Evolutionary conservation across 1,284 basidiomycete genomes (phyloP), one percentile per base, ranked within the genome.

Genomic region (Fomitiporia mediterranea): DNA sequence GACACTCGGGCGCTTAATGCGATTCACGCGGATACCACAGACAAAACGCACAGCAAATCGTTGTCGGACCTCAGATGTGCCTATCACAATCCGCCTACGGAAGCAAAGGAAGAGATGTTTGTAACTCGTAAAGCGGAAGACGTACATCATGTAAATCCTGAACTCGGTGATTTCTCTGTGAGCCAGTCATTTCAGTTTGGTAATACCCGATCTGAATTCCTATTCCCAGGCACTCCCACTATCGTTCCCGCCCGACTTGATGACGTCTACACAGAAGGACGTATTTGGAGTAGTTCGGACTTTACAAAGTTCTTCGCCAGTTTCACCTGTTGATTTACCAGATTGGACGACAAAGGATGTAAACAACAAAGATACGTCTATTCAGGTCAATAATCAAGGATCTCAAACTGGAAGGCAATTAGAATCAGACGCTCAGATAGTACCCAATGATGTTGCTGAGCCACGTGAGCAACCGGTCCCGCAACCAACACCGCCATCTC

Each of bases 211-310:
- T 40, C 21, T 28, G n/a, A 32, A 21, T 34, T 13, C 13, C 13
- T 44, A 21, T 34, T 9, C 9, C 23, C 25, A 64, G 62, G 6
- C 69, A 67, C 57, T 61, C 70, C 11, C 71, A 5, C 71, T 71
- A 13, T 73, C 72, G 27, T 74, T 74, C 53, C 71, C 72, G n/a
- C 65, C 69, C 38, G 63, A 73, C 47, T 65, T 74, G 46, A 60
- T 62, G 28, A 73, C 72, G n/a, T 74, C 72, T 2, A 74, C 72
- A 11, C 72, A 72, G 11, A 65, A 63, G 30, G 60, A 54, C 11
- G 17, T n/a, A 21, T 39, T 43, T 4, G 30, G 17, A 2, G 9
- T 30, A 62, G 63, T 11, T 67, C 61, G n/a, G 60, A 5, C 44
- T 30, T 15, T 28, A 2, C 44, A 25, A 23, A n/a, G 25, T 28